A percentile compares a stretch with the other conserved stretches of the same genome.
Conservation (phyloP, 2,329 filamentous ascomycete genomes). For the Aspergillus melleus region DNA sequence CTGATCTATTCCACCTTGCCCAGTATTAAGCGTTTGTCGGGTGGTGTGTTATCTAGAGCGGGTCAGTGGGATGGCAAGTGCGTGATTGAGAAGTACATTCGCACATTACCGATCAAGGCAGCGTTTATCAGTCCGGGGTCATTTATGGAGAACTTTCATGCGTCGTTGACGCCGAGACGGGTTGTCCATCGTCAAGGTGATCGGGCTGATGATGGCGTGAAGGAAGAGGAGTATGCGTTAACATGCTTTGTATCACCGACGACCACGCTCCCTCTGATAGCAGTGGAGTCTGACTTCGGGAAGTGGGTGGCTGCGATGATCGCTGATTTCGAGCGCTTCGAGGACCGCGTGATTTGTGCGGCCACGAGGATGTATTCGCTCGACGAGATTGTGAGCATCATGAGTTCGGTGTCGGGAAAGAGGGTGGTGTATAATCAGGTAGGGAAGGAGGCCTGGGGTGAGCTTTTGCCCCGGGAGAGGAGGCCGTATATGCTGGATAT, state of each 20-base stretch:
- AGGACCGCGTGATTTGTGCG: neutral
- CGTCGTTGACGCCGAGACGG: neutral
- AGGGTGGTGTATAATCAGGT: slow-evolving; percentile 5
- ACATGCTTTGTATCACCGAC: neutral
- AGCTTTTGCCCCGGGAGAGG: neutral
- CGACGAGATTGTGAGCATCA: slow-evolving; percentile 1
- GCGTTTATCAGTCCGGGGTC: slow-evolving; percentile 7
- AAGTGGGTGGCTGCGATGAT: slow-evolving; percentile 8
- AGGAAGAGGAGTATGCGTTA: neutral
- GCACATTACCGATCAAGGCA: slow-evolving; percentile 5
- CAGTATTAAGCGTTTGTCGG: slow-evolving; percentile 26
- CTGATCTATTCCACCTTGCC: slow-evolving; percentile 26
- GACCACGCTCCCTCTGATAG: neutral
- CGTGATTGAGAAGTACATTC: slow-evolving; percentile 33
- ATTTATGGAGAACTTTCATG: slow-evolving; percentile 11
- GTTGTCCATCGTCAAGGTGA: neutral
- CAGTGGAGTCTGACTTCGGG: slow-evolving; percentile 2
- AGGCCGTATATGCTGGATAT: slow-evolving; percentile 2
- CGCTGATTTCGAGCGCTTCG: slow-evolving; percentile 1
- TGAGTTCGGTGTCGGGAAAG: slow-evolving; percentile 5
- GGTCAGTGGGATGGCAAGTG: slow-evolving; percentile 40
- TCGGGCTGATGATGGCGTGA: too few species aligned
- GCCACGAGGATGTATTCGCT: slow-evolving; percentile 3
- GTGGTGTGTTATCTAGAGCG: slow-evolving; percentile 25
- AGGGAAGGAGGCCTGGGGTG: neutral